Percentiles rank a stretch among this genome's conserved stretches.
These are phyloP conservation scores for Arthrinium puccinioides DNA, from an alignment of 2,329 filamentous ascomycete species.

Conservation along the genomic window DNA sequence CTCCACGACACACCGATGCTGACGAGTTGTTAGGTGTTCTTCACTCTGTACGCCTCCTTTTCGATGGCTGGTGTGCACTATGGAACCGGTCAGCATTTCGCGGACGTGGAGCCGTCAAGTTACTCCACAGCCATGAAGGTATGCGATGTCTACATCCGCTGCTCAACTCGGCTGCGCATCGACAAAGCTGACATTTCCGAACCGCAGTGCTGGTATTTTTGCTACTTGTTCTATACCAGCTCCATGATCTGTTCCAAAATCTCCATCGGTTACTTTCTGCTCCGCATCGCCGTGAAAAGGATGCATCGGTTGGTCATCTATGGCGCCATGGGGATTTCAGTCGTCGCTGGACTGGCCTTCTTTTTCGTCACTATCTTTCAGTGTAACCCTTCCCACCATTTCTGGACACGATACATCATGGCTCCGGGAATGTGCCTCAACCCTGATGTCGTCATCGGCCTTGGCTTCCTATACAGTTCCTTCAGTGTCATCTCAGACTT, in stretches of 20 bases:
- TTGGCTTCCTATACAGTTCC: slow-evolving; percentile 36
- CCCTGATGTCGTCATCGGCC: slow-evolving; percentile 31
- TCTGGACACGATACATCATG: slow-evolving; percentile 11
- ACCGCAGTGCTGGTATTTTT: slow-evolving; percentile 14
- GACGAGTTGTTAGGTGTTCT: background rate
- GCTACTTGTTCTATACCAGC: slow-evolving; percentile 13
- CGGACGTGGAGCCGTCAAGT: background rate
- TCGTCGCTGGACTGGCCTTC: slow-evolving; percentile 12
- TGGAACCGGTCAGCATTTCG: slow-evolving; percentile 5
- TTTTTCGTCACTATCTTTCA: slow-evolving; percentile 16
- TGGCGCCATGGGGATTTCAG: slow-evolving; percentile 8
- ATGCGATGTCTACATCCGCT: background rate
- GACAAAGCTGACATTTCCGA: background rate
- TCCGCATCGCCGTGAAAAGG: slow-evolving; percentile 13
- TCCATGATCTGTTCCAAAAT: slow-evolving; percentile 15
- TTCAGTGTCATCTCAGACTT: slow-evolving; percentile 41
- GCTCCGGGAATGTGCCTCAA: slow-evolving; percentile 17
- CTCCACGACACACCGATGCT: background rate
- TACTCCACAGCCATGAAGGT: slow-evolving; percentile 3
- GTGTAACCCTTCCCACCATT: slow-evolving; percentile 11
- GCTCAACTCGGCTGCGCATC: background rate
- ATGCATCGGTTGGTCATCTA: slow-evolving; percentile 13
- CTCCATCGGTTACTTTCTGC: slow-evolving; percentile 14
- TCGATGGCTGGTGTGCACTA: slow-evolving; percentile 2
- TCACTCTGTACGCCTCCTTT: slow-evolving; percentile 1